Base-by-base conservation (phyloP, 208 protist species). In the Sergeia podlipaevii region DNA sequence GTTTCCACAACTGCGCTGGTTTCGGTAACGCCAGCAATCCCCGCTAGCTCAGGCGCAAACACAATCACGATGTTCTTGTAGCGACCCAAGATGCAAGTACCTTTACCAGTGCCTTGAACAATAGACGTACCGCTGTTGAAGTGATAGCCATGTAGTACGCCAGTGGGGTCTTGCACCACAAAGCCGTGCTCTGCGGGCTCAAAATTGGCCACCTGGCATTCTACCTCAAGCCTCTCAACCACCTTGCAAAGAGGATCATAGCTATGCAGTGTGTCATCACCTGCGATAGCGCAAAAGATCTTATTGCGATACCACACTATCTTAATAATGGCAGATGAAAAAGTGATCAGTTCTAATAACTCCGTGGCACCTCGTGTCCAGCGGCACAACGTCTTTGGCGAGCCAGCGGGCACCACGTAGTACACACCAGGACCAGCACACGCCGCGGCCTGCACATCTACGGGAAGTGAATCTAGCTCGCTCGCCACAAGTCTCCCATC, bases 181-280 rank as follows among this genome's bases (percentile, higher is more conserved):
- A 93, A 90, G 1, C 86, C 86, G 47, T 93, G 74, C 26, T 70
- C 74, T 0, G 74, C 77, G 15, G 74, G 54, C 26, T 78, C 66
- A 13, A 77, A 66, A 38, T 70, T 52, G n/a, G 46, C 30, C 8
- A 86, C 43, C 4, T 62, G 37, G 17, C 64, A 61, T 21, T 60
- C 30, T 28, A 82, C 52, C 2, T 63, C 15, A n/a, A 90, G 38
- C 0, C 45, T 66, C 50, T 93, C 86, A 2, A 74, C 54, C 1
- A 60, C 66, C 20, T 38, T 45, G 61, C 65, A 62, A 2, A 90
- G 60, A 23, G 79, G 79, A 53, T 93, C 86, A 52, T 79, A 86
- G 2, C 60, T 56, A 18, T 70, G 56, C 3, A 90, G 51, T 18
- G 45, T 56, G 33, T 54, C 49, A 15, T 45, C 49, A 7, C 61